Evolutionary conservation across 495 filamentous ascomycete species (phyloP).

Genomic region (Daldinia bambusicola): DNA sequence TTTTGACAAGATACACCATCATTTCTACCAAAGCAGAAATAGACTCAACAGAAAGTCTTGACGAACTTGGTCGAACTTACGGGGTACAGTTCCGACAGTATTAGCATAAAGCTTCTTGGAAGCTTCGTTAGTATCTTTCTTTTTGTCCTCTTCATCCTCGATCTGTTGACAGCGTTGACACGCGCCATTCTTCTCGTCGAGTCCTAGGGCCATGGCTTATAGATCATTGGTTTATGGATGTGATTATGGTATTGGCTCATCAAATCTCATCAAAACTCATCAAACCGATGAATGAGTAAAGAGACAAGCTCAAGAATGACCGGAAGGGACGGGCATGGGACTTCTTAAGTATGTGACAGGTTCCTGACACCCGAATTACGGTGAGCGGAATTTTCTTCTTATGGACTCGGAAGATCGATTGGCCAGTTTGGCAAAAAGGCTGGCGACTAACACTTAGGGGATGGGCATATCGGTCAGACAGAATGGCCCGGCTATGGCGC

Average conservation of each 20-base stretch:
- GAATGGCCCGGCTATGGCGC: constrained; percentile 1
- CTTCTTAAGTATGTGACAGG: constrained; percentile 30
- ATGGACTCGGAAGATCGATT: constrained; percentile 40
- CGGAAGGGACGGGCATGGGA: constrained; percentile 16
- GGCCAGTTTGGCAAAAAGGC: constrained; percentile 28
- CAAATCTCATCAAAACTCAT: not conserved
- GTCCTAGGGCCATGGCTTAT: constrained; percentile 39
- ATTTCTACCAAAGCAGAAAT: not conserved
- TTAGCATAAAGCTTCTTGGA: constrained; percentile 2
- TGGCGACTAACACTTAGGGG: constrained; percentile 24
- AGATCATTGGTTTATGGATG: not conserved
- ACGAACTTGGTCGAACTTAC: constrained; percentile 23
- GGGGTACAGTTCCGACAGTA: not conserved
- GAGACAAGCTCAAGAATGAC: constrained; percentile 13
- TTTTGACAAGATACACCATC: not conserved
- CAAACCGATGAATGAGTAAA: not conserved
- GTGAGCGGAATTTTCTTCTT: constrained; percentile 39
- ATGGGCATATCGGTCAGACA: constrained; percentile 22
- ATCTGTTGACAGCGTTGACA: constrained; percentile 43
- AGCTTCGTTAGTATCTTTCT: constrained; percentile 22
- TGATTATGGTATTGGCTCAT: constrained; percentile 11
- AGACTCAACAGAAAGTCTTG: not conserved
- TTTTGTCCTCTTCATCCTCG: constrained; percentile 40
- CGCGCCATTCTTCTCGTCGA: constrained; percentile 18
- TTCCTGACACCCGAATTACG: constrained; percentile 29